These are phyloP conservation scores for Coemansia sp. DNA, from an alignment of 192 early-diverging fungal genomes.

Conservation along the genomic window DNA sequence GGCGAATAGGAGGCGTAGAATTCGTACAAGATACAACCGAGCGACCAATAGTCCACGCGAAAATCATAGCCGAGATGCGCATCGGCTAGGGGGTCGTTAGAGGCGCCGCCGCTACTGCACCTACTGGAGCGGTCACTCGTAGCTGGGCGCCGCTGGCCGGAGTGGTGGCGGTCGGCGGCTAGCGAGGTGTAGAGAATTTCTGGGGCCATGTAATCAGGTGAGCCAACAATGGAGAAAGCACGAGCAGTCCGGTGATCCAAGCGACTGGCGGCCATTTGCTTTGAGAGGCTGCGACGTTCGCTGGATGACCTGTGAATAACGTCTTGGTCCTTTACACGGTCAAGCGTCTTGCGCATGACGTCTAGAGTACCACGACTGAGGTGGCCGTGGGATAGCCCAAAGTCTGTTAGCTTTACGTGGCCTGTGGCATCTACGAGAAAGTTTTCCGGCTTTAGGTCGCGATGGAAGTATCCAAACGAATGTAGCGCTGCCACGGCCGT, in stretches of 20 bases:
- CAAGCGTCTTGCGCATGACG: constrained; percentile 55
- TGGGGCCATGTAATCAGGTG: constrained; percentile 93
- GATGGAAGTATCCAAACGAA: constrained; percentile 51
- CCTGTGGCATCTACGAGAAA: constrained; percentile 58
- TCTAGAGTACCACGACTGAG: constrained; percentile 54
- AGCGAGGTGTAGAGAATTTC: constrained; percentile 70
- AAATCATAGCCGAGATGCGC: constrained; percentile 61
- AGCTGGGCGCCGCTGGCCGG: constrained; percentile 5
- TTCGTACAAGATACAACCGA: constrained; percentile 79
- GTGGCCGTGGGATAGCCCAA: constrained; percentile 86
- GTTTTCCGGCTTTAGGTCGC: constrained; percentile 55
- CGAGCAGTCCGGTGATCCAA: constrained; percentile 54
- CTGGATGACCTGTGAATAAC: constrained; percentile 47
- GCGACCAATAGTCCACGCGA: constrained; percentile 71
- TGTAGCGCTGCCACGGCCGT: constrained; percentile 70
- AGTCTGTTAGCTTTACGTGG: constrained; percentile 89
- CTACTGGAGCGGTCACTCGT: constrained; percentile 22
- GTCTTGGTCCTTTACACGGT: constrained; percentile 57
- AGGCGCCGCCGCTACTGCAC: constrained; percentile 23
- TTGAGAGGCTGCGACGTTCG: constrained; percentile 50
- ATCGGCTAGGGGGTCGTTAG: constrained; percentile 57
- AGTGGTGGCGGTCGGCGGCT: constrained; percentile 22
- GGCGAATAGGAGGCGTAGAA: constrained; percentile 73
- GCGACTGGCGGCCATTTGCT: constrained; percentile 36
- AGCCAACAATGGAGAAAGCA: constrained; percentile 78